These are phyloP conservation scores for Fraxinus angustifolia DNA, from an alignment of 305 asterid genomes.

Conservation along the genomic window DNA sequence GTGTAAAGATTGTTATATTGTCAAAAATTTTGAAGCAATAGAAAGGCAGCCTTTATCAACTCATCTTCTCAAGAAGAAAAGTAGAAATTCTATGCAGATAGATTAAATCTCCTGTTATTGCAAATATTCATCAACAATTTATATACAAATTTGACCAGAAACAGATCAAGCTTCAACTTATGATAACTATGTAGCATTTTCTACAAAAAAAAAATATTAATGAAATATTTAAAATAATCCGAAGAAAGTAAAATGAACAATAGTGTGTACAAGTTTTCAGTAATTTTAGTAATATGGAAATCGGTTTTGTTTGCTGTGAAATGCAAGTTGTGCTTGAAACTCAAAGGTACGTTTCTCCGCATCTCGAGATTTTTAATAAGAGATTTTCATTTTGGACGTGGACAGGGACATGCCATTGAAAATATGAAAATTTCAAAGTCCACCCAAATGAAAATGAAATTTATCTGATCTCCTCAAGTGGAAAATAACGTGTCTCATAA, in stretches of 20 bases:
- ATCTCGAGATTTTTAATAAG: too few species aligned
- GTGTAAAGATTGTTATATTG: conserved; percentile 8
- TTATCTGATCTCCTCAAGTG: too few species aligned
- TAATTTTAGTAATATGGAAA: background rate
- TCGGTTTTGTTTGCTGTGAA: background rate
- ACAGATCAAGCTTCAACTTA: too few species aligned
- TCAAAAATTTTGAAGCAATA: conserved; percentile 19
- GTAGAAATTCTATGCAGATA: background rate
- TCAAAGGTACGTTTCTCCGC: too few species aligned
- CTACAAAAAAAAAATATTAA: too few species aligned
- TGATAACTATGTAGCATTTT: too few species aligned
- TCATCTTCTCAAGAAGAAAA: background rate
- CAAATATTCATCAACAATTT: background rate
- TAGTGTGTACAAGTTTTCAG: background rate
- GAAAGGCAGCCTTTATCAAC: background rate
- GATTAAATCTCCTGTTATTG: background rate
- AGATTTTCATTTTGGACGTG: too few species aligned
- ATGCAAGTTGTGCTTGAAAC: background rate
- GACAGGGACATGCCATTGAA: too few species aligned
- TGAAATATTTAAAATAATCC: too few species aligned
- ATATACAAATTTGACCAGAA: background rate
- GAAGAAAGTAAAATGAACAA: background rate
- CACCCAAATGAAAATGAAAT: too few species aligned
- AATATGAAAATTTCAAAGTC: too few species aligned
- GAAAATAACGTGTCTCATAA: too few species aligned